Conservation (phyloP, 2,329 filamentous ascomycete genomes). For the Chaetothyriales sp. region DNA sequence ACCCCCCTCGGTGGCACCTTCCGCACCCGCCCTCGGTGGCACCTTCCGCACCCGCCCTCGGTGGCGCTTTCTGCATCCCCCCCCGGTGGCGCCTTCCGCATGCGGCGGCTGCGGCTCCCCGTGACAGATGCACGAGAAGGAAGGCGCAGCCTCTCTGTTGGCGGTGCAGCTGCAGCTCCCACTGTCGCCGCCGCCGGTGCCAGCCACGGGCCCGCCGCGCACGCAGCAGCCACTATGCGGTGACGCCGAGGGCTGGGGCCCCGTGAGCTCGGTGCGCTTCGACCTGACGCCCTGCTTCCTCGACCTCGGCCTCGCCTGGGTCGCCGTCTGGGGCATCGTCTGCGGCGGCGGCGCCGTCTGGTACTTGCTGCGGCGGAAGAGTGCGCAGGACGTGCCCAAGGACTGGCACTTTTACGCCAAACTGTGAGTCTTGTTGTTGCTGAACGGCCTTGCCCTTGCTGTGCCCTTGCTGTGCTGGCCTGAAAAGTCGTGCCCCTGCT, state of each 20-base stretch:
- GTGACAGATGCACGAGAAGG: background rate
- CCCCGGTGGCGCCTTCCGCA: background rate
- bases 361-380: slow-evolving; percentile 60
- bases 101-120: background rate
- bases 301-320: slow-evolving; percentile 70
- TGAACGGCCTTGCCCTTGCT: background rate
- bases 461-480: background rate
- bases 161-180: slow-evolving; percentile 4
- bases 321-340: slow-evolving; percentile 67
- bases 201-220: too few relatives aligned
- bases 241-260: slow-evolving; percentile 90
- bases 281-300: slow-evolving; percentile 97
- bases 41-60: background rate
- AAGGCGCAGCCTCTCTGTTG: background rate
- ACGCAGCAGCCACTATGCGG: slow-evolving; percentile 79
- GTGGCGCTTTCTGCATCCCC: too few relatives aligned
- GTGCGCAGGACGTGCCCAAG: slow-evolving; percentile 55
- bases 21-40: too few relatives aligned
- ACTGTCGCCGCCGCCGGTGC: background rate
- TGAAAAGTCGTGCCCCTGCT: background rate
- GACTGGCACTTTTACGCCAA: slow-evolving; percentile 91
- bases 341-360: slow-evolving; percentile 65
- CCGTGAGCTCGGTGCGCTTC: slow-evolving; percentile 70
- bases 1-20: too few relatives aligned
- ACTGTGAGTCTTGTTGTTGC: slow-evolving; percentile 43